Percentiles rank a stretch among this genome's conserved stretches.
Evolutionary conservation across 2,329 filamentous ascomycete genomes (phyloP).

Genomic region (Nemania bipapillata): DNA sequence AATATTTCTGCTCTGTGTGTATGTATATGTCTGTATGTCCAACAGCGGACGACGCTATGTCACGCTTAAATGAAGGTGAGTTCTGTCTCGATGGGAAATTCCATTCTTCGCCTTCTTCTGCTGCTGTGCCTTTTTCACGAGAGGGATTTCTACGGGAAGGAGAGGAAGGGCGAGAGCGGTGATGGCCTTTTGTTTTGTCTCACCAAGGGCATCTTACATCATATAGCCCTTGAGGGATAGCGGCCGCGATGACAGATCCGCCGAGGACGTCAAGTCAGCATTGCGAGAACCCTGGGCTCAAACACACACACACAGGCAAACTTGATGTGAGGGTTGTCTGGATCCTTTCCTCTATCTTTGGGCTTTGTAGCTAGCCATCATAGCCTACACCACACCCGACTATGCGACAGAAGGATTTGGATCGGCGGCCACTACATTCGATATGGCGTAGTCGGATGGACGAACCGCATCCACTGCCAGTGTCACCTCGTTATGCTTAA

Average conservation of each 20-base stretch:
- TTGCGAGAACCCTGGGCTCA: not conserved
- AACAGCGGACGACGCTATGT: not conserved
- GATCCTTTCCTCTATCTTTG: not conserved
- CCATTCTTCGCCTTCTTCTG: constrained; percentile 3
- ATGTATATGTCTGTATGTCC: not conserved
- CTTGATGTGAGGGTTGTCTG: not conserved
- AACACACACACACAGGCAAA: not conserved
- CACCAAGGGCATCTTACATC: constrained; percentile 4
- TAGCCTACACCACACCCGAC: not conserved
- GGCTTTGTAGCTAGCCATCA: not conserved
- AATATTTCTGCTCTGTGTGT: not conserved
- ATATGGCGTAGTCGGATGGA: not conserved
- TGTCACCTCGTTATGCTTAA: not conserved
- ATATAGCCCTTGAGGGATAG: constrained; percentile 2
- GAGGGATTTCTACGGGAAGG: too few species aligned
- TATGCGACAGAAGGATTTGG: constrained; percentile 9
- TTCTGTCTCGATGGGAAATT: not conserved
- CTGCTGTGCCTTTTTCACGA: not conserved
- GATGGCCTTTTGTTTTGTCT: not conserved
- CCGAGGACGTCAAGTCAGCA: constrained; percentile 9
- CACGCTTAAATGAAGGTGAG: not conserved
- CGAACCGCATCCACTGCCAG: not conserved
- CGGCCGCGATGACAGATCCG: constrained; percentile 7
- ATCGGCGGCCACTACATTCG: constrained; percentile 16
- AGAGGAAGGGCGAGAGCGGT: not conserved